Conservation (phyloP, 2,329 filamentous ascomycete species). For the Xylariaceae sp. region DNA sequence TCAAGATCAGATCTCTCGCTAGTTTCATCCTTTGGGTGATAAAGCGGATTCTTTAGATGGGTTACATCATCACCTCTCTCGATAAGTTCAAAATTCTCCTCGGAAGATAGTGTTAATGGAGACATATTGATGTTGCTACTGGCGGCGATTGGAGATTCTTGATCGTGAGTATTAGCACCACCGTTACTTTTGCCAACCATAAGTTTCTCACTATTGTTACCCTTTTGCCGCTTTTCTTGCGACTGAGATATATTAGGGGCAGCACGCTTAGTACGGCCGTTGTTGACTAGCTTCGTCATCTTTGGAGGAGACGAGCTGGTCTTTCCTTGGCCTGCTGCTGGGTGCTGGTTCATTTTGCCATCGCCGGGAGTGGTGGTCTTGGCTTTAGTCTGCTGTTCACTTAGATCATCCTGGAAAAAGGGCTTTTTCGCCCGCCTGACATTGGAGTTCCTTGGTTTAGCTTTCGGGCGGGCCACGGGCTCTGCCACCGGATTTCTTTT, state of each 20-base stretch:
- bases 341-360: background rate
- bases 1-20: background rate
- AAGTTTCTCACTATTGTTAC: background rate
- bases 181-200: background rate
- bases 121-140: background rate
- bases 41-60: background rate
- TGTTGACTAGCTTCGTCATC: background rate
- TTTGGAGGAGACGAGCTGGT: background rate
- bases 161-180: background rate
- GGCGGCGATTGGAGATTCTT: background rate
- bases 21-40: background rate
- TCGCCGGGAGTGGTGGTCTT: background rate
- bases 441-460: background rate
- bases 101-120: background rate
- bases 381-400: background rate
- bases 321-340: background rate
- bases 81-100: background rate
- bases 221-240: background rate
- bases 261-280: background rate
- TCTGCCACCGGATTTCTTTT: background rate
- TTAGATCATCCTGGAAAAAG: background rate
- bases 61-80: background rate
- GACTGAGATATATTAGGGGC: background rate
- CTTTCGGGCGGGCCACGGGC: background rate
- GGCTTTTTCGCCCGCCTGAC: conserved; percentile 12